Evolutionary conservation across 164 flowering plant species (phyloP), one percentile per base, ranked within the genome.

Genomic region (Buxus sempervirens): DNA sequence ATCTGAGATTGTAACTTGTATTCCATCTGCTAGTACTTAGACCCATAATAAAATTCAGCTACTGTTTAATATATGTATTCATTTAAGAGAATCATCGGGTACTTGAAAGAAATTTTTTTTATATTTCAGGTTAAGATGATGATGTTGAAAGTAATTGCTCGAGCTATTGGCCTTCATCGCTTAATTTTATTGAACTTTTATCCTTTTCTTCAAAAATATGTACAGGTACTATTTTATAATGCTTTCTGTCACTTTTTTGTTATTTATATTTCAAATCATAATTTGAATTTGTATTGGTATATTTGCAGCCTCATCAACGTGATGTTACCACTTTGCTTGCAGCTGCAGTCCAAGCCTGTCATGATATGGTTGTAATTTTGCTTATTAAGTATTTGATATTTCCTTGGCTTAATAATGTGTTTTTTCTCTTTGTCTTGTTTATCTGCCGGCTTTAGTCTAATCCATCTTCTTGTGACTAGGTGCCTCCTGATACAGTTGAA

Each of bases 301-400:
- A 38, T 28, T 23, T 77, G 81, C 88, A 95, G 99, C 98, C 98
- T 21, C 99, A 95, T 81, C 99, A 95, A 75, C 86, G 92, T 51
- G 96, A 95, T 73, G 82, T 92, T 64, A 92, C 93, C 58, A 82
- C 70, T 57, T 75, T 95, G 72, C 98, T 95, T 79, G 97, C 98
- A 25, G 89, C 98, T 38, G 97, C 98, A 68, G 94, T 90, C 78
- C 96, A 95, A 77, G 88, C 99, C 62, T 95, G 98, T 76, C 97
- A 89, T 83, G 96, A 92, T 69, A 90, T 92, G 99, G 99, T 95
- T 65, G 59, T 72, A 45, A 63, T 69, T 54, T 66, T 65, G 10
- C 20, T 64, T 59, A 14, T 62, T 53, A 23, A 53, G 61, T 36
- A 53, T 65, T 58, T 0, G 22, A 48, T 10, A 7, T 60, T 32